phyloP scores from a whole-genome alignment of 805 yeast species.

The Geotrichum ghanense region DNA sequence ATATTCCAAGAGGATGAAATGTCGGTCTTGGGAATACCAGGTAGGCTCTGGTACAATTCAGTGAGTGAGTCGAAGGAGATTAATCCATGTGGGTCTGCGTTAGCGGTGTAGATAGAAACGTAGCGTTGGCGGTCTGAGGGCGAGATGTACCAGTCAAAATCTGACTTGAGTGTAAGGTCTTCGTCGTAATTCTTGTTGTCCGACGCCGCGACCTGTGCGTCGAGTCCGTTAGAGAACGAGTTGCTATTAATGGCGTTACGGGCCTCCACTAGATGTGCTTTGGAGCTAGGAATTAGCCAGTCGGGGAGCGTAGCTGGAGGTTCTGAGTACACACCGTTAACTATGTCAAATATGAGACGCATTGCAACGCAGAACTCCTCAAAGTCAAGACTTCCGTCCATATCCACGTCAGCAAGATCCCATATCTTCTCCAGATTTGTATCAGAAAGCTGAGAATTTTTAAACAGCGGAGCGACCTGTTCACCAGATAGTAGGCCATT shows the following conservation, averaged over 20 bases:
- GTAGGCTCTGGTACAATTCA: slow-evolving; percentile 56
- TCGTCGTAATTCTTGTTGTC: slow-evolving; percentile 41
- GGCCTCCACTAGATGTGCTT: slow-evolving; percentile 77
- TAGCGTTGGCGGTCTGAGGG: slow-evolving; percentile 75
- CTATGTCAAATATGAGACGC: slow-evolving; percentile 86
- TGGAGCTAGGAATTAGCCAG: slow-evolving; percentile 88
- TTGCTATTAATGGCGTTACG: slow-evolving; percentile 40
- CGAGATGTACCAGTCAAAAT: slow-evolving; percentile 93
- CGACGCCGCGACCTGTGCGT: slow-evolving; percentile 3
- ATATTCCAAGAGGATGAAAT: slow-evolving; percentile 87
- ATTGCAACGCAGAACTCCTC: slow-evolving; percentile 97
- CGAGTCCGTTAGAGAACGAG: slow-evolving; percentile 8
- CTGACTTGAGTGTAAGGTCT: slow-evolving; percentile 50
- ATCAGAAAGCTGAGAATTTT: slow-evolving; percentile 75
- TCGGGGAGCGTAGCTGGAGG: slow-evolving; percentile 71
- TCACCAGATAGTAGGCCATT: slow-evolving; percentile 75
- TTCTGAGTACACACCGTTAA: slow-evolving; percentile 52
- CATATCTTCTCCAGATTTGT: slow-evolving; percentile 73
- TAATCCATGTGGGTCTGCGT: slow-evolving; percentile 70
- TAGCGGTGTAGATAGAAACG: slow-evolving; percentile 62
- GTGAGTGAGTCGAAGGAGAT: slow-evolving; percentile 61
- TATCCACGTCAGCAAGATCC: slow-evolving; percentile 81
- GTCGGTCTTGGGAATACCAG: slow-evolving; percentile 71
- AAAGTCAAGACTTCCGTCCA: slow-evolving; percentile 84
- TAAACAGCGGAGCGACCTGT: slow-evolving; percentile 73